phyloP scores from a whole-genome alignment of 805 yeast genomes.

The Soucietia sequanensis region DNA sequence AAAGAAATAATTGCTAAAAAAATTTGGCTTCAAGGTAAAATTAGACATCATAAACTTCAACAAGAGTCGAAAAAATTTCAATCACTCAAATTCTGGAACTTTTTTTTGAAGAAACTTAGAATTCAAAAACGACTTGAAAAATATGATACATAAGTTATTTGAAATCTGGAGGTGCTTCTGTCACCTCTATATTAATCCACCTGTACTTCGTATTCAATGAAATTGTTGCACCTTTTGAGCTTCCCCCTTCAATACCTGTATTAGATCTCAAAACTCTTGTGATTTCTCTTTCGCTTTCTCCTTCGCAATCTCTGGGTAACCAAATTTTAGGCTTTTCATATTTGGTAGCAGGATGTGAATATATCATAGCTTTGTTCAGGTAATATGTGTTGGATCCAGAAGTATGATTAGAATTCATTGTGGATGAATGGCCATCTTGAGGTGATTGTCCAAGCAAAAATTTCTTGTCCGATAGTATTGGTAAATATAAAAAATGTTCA shows the following conservation, averaged over 20 bases:
- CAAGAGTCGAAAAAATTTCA: neutral
- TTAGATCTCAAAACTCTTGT: constrained; percentile 13
- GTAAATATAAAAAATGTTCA: constrained; percentile 28
- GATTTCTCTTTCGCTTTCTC: constrained; percentile 24
- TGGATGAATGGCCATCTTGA: too few relatives aligned
- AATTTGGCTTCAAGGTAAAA: constrained; percentile 25
- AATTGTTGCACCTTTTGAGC: constrained; percentile 24
- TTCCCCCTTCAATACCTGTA: constrained; percentile 17
- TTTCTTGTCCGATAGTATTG: constrained; percentile 22
- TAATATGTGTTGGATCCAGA: constrained; percentile 5
- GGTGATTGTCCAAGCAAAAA: neutral
- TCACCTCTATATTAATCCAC: constrained; percentile 15
- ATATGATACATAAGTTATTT: constrained; percentile 19
- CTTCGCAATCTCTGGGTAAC: constrained; percentile 39
- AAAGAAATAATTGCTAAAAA: constrained; percentile 16
- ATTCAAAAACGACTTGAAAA: constrained; percentile 15
- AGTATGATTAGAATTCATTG: too few relatives aligned
- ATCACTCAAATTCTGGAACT: constrained; percentile 13
- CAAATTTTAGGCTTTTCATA: constrained; percentile 37
- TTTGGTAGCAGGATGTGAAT: constrained; percentile 38
- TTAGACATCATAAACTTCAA: constrained; percentile 6
- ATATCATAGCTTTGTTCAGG: constrained; percentile 25
- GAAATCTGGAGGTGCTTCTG: constrained; percentile 34
- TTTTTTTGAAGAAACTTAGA: constrained; percentile 12
- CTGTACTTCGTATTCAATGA: constrained; percentile 9